Conservation (phyloP, 2,329 filamentous ascomycete genomes). For the Exophiala spinifera region DNA sequence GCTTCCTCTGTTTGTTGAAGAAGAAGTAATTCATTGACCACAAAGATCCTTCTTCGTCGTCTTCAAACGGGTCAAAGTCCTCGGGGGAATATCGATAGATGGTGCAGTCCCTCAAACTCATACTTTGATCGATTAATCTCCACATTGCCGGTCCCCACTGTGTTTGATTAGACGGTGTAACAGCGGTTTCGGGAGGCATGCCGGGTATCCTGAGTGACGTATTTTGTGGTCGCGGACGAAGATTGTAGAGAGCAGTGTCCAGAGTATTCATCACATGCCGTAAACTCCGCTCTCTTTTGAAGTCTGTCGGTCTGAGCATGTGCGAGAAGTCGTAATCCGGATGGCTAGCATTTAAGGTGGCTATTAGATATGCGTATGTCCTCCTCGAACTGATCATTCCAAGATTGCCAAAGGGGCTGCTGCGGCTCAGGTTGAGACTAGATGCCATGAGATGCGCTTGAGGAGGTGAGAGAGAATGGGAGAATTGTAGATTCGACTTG, state of each 20-base stretch:
- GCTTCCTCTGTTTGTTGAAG: conserved; percentile 88
- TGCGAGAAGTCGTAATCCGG: conserved; percentile 97
- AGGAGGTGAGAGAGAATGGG: conserved; percentile 81
- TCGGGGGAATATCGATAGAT: conserved; percentile 87
- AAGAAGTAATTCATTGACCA: conserved; percentile 98
- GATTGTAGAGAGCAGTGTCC: conserved; percentile 81
- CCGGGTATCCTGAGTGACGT: conserved; percentile 29
- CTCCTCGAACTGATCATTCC: conserved; percentile 84
- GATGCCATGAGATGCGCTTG: conserved; percentile 67
- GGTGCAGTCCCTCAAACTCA: conserved; percentile 83
- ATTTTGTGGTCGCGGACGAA: conserved; percentile 62
- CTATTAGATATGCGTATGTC: conserved; percentile 93
- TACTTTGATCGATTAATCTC: conserved; percentile 89
- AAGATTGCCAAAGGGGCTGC: conserved; percentile 87
- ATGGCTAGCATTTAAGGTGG: conserved; percentile 92
- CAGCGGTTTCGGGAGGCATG: conserved; percentile 37
- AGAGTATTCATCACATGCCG: conserved; percentile 80
- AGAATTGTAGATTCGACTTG: conserved; percentile 79
- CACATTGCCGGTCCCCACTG: conserved; percentile 87
- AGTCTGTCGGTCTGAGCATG: conserved; percentile 82
- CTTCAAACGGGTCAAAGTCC: conserved; percentile 78
- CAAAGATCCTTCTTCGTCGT: conserved; percentile 88
- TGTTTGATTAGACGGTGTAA: conserved; percentile 47
- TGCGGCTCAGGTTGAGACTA: conserved; percentile 71
- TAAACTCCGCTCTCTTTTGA: conserved; percentile 77